Evolutionary conservation across 2,329 filamentous ascomycete genomes (phyloP), one percentile per base, ranked within the genome.

Genomic region (Chaetothyriales sp.): DNA sequence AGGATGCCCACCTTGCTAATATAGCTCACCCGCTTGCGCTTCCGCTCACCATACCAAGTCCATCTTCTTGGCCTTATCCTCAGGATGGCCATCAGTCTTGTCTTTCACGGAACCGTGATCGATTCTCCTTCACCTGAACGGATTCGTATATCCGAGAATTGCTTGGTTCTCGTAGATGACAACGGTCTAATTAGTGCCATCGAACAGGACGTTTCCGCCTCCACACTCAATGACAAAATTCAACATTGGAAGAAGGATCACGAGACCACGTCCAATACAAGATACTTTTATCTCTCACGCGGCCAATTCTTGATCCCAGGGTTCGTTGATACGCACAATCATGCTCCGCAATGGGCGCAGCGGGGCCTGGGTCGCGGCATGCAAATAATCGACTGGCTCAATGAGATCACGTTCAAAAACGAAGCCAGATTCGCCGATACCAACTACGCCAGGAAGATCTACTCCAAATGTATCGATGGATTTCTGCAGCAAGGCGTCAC

Each of bases 271-370:
- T 13, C 67, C 68, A 54, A 28, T 18, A 28, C 33, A 25, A 25
- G 6, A 25, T 25, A 25, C 22, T 25, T 25, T 25, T 6, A 6
- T 43, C 53, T 46, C 40, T 45, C 28, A 29, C 51, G 43, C 44
- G 46, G 20, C 47, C 65, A 77, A 46, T 79, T 81, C 58, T 64
- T 81, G 47, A 73, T 80, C 54, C 78, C 78, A 0, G 78, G 78
- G 44, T 76, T 81, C 59, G 68, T 85, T 51, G 81, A 85, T 66
- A 83, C 80, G 1, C 82, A 85, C 64, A 82, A 82, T 54, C 82
- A 85, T 60, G 81, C 82, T 0, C 80, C 81, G 1, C 73, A 76
- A 64, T 75, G 70, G 69, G 64, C 69, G 28, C 70, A 73, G 54
- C 65, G 70, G 18, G 71, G 71, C 5, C 62, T 69, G 1, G 71